phyloP scores from a whole-genome alignment of 805 yeast genomes.

The Ogataea saltuana region DNA sequence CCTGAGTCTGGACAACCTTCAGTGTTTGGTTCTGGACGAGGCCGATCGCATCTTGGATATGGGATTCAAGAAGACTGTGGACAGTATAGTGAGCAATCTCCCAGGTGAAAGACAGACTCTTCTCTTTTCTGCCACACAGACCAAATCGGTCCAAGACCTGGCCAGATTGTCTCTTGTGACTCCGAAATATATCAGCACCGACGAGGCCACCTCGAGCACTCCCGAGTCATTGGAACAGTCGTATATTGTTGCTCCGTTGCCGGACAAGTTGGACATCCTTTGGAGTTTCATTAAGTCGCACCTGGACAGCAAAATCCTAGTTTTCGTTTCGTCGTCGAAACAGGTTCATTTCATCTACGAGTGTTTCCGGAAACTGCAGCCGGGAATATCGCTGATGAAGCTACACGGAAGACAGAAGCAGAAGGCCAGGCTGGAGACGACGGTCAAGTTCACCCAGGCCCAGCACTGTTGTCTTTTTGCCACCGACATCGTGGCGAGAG shows the following conservation, averaged over 20 bases:
- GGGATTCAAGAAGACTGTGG: conserved; percentile 86
- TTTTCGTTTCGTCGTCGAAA: conserved; percentile 83
- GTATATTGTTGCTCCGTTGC: conserved; percentile 67
- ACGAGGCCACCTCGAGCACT: conserved; percentile 42
- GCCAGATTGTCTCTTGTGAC: conserved; percentile 74
- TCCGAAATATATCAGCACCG: conserved; percentile 59
- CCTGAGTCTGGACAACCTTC: conserved; percentile 70
- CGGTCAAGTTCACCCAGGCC: conserved; percentile 73
- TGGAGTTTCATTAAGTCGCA: conserved; percentile 88
- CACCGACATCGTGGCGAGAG: conserved; percentile 90
- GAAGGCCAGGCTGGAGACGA: conserved; percentile 81
- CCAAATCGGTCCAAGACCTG: conserved; percentile 76
- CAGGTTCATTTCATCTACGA: conserved; percentile 91
- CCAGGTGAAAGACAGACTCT: conserved; percentile 83
- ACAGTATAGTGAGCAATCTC: conserved; percentile 73
- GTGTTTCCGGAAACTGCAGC: conserved; percentile 81
- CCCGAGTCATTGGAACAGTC: conserved; percentile 87
- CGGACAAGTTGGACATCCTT: conserved; percentile 80
- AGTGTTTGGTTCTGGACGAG: conserved; percentile 81
- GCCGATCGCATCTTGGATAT: conserved; percentile 92
- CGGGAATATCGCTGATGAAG: conserved; percentile 86
- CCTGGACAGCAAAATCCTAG: conserved; percentile 74
- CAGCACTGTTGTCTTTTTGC: conserved; percentile 82
- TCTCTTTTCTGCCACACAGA: conserved; percentile 86
- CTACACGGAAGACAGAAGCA: conserved; percentile 90